Evolutionary conservation across 352 stramenopile species (phyloP).

Genomic region (Phytophthora aleatoria): DNA sequence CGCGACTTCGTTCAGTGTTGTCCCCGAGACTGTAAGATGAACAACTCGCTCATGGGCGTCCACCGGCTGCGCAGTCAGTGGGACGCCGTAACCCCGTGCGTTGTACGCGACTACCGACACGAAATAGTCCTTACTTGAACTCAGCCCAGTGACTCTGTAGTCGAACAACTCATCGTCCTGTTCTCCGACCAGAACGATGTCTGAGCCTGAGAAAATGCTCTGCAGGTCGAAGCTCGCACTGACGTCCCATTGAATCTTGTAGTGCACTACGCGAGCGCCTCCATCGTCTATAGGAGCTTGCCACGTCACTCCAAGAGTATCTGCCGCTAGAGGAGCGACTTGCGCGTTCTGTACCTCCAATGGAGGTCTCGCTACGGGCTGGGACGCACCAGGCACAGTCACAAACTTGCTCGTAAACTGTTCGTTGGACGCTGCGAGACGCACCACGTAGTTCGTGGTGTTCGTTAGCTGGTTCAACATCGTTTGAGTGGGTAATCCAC

Average conservation of each 20-base stretch:
- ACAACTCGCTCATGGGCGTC: slow-evolving; percentile 59
- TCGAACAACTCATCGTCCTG: slow-evolving; percentile 2
- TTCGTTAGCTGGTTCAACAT: slow-evolving; percentile 28
- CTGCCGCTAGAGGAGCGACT: slow-evolving; percentile 42
- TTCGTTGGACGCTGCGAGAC: slow-evolving; percentile 43
- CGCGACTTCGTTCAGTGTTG: slow-evolving; percentile 36
- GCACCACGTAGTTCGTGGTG: slow-evolving; percentile 50
- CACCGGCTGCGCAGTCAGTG: slow-evolving; percentile 44
- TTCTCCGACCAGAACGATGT: slow-evolving; percentile 32
- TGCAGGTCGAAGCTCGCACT: slow-evolving; percentile 82
- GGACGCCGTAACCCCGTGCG: slow-evolving; percentile 66
- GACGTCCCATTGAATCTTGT: slow-evolving; percentile 94
- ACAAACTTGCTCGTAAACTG: slow-evolving; percentile 39
- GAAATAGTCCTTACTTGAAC: slow-evolving; percentile 61
- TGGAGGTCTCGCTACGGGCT: slow-evolving; percentile 36
- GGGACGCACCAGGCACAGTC: slow-evolving; percentile 21
- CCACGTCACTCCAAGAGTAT: slow-evolving; percentile 78
- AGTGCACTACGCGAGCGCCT: slow-evolving; percentile 85
- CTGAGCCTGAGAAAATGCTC: slow-evolving; percentile 60
- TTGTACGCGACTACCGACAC: slow-evolving; percentile 89
- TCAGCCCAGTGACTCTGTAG: slow-evolving; percentile 56
- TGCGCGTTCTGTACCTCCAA: slow-evolving; percentile 33
- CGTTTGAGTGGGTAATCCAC: slow-evolving; percentile 39
- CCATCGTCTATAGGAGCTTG: slow-evolving; percentile 62
- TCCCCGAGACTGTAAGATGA: slow-evolving; percentile 43